Conservation (phyloP, 805 yeast species). For the Teunomyces barrocoloradensis region DNA sequence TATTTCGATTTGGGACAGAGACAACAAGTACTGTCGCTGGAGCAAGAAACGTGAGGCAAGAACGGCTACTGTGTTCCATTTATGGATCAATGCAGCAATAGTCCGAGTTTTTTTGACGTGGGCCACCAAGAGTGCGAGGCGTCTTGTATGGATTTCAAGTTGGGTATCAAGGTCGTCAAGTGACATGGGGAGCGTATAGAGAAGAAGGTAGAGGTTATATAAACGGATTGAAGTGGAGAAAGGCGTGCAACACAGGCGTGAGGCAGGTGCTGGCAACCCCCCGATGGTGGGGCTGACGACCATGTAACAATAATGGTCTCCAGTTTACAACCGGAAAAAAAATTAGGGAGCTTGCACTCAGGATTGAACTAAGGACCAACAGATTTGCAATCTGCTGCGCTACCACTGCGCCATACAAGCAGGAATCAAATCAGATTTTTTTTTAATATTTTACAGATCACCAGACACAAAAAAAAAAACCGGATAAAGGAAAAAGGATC, state of each 20-base stretch:
- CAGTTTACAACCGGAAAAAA: constrained; percentile 6
- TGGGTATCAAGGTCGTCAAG: neutral
- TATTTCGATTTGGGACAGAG: neutral
- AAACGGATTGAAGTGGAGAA: too few species aligned
- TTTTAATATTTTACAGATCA: too few species aligned
- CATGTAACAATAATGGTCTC: too few species aligned
- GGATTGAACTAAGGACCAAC: constrained; percentile 97
- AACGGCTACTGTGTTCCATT: neutral
- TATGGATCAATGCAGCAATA: neutral
- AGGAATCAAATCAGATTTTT: neutral
- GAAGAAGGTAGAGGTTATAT: too few species aligned
- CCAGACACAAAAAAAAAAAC: too few species aligned
- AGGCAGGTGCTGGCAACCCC: too few species aligned
- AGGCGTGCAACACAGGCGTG: too few species aligned
- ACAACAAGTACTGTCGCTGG: neutral
- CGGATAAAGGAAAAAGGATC: too few species aligned
- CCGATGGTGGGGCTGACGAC: neutral
- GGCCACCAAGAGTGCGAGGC: neutral
- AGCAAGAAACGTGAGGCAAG: neutral
- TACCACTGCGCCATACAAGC: constrained; percentile 95
- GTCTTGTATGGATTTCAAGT: neutral
- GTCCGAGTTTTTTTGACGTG: neutral
- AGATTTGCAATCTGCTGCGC: constrained; percentile 99
- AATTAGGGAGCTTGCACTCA: constrained; percentile 75
- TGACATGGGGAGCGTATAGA: too few species aligned